Conservation (phyloP, 2,329 filamentous ascomycete species). For the Talaromyces sp. region DNA sequence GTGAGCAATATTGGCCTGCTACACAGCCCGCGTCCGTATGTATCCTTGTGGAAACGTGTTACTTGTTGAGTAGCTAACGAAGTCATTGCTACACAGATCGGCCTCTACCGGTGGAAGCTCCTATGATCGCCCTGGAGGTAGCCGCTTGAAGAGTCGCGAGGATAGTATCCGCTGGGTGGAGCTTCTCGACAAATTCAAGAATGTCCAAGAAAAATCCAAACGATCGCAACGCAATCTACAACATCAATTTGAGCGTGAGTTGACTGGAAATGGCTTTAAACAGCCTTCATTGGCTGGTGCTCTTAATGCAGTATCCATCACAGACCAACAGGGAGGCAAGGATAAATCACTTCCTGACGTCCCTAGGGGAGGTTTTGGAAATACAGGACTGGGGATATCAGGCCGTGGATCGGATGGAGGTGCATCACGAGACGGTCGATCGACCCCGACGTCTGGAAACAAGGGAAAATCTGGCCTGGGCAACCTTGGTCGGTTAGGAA, state of each 20-base stretch:
- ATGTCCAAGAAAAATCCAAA: constrained; percentile 79
- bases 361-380: constrained; percentile 21
- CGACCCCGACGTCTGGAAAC: constrained; percentile 35
- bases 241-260: constrained; percentile 44
- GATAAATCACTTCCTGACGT: constrained; percentile 30
- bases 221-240: constrained; percentile 55
- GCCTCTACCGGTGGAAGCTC: constrained; percentile 37
- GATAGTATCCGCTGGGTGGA: constrained; percentile 90
- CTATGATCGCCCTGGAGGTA: constrained; percentile 61
- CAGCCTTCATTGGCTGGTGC: constrained; percentile 25
- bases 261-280: constrained; percentile 41
- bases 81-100: constrained; percentile 1
- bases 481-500: constrained; percentile 66
- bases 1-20: constrained; percentile 96
- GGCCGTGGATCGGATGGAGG: constrained; percentile 46
- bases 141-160: constrained; percentile 72
- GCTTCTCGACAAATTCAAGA: constrained; percentile 87
- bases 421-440: constrained; percentile 15
- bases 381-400: constrained; percentile 23
- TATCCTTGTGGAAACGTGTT: constrained; percentile 18
- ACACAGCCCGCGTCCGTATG: constrained; percentile 74
- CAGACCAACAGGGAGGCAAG: constrained; percentile 18
- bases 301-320: constrained; percentile 23
- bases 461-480: constrained; percentile 61
- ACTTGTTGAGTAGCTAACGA: neutral